A percentile compares a stretch with the other conserved stretches of the same genome.
Evolutionary conservation across 2,329 filamentous ascomycete species (phyloP).

Genomic region (Cladosporium sp.): DNA sequence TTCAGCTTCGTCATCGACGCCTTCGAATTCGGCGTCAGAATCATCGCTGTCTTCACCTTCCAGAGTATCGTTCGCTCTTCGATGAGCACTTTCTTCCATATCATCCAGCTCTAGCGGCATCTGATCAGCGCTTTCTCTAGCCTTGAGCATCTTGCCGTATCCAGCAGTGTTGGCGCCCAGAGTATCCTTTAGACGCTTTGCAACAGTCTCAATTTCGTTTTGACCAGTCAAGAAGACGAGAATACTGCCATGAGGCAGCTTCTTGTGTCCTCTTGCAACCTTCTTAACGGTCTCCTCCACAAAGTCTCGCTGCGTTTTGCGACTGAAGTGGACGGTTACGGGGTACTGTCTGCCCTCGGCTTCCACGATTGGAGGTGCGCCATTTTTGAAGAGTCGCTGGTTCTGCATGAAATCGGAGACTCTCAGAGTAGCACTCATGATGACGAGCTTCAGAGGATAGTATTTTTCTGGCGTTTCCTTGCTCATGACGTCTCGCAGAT

Average conservation of each 20-base stretch:
- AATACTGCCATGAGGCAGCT: slow-evolving; percentile 85
- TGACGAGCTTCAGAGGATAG: slow-evolving; percentile 81
- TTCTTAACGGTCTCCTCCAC: slow-evolving; percentile 87
- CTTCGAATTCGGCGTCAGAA: slow-evolving; percentile 58
- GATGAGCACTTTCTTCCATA: slow-evolving; percentile 67
- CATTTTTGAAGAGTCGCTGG: slow-evolving; percentile 64
- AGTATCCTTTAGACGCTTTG: slow-evolving; percentile 69
- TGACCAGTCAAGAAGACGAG: slow-evolving; percentile 93
- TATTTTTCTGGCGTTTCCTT: slow-evolving; percentile 64
- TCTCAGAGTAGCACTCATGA: slow-evolving; percentile 94
- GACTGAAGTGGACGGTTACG: slow-evolving; percentile 84
- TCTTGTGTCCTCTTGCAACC: slow-evolving; percentile 79
- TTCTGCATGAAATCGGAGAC: slow-evolving; percentile 91
- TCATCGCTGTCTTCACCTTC: slow-evolving; percentile 44
- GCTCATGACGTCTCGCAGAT: slow-evolving; percentile 70
- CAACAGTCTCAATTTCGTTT: slow-evolving; percentile 82
- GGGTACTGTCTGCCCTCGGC: slow-evolving; percentile 89
- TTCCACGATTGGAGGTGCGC: slow-evolving; percentile 75
- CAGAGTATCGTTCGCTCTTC: slow-evolving; percentile 27
- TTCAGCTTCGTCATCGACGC: slow-evolving; percentile 55
- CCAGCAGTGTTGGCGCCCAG: slow-evolving; percentile 50
- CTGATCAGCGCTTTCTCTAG: slow-evolving; percentile 13
- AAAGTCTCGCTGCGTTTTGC: slow-evolving; percentile 79
- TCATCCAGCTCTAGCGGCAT: slow-evolving; percentile 78
- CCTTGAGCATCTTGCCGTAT: slow-evolving; percentile 13